phyloP scores from a whole-genome alignment of 2,329 filamentous ascomycete genomes.

The Aquanectria penicillioides region DNA sequence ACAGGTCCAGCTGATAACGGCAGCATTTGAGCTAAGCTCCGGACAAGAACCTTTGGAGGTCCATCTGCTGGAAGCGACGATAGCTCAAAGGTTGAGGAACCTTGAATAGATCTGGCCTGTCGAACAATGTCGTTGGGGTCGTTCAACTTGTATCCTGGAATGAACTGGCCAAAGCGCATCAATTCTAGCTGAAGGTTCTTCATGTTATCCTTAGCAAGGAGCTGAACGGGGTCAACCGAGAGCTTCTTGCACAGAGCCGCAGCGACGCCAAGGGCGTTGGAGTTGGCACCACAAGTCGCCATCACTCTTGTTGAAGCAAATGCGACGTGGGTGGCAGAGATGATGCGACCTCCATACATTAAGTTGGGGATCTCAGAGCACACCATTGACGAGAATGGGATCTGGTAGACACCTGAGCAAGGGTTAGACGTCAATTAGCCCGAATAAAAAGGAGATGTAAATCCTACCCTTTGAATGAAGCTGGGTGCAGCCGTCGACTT shows the following conservation, averaged over 20 bases:
- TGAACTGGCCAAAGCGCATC: conserved; percentile 38
- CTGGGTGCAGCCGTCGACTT: conserved; percentile 40
- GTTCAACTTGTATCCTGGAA: conserved; percentile 36
- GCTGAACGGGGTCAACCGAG: conserved; percentile 29
- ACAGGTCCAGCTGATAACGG: conserved; percentile 29
- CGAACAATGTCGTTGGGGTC: conserved; percentile 33
- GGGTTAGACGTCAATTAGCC: not conserved
- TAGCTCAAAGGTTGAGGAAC: conserved; percentile 27
- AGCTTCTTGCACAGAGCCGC: conserved; percentile 34
- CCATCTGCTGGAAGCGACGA: conserved; percentile 30
- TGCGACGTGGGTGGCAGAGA: conserved; percentile 37
- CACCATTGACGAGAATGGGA: conserved; percentile 39
- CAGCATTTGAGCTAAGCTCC: conserved; percentile 39
- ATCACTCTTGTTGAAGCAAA: conserved; percentile 40
- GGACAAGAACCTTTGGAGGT: conserved; percentile 35
- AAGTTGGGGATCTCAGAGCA: conserved; percentile 39
- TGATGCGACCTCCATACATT: conserved; percentile 38
- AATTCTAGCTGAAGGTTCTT: conserved; percentile 34
- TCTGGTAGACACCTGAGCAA: conserved; percentile 31
- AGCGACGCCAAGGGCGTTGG: conserved; percentile 36
- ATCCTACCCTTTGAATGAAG: conserved; percentile 37
- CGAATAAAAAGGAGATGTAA: not conserved
- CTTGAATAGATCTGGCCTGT: conserved; percentile 15
- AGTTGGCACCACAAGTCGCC: conserved; percentile 38
- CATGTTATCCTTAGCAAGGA: conserved; percentile 37